Percentiles rank a stretch among this genome's conserved stretches.
phyloP scores from a whole-genome alignment of 1,139 yeast species.

The Keqinozyma sinolaborantium region DNA sequence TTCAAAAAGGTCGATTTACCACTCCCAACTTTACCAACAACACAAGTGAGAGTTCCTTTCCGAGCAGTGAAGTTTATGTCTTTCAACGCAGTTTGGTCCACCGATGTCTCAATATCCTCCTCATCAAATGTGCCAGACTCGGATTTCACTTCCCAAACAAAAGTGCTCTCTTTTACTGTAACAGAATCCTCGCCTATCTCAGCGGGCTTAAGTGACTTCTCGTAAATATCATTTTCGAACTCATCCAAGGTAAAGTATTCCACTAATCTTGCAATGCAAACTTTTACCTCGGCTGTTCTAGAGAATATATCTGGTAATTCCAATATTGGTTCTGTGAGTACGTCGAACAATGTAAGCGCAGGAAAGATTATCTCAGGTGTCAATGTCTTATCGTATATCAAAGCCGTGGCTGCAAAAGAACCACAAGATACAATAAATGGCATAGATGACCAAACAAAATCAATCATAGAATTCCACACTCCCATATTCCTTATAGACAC shows the following conservation, averaged over 20 bases:
- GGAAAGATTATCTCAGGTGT: slow-evolving; percentile 40
- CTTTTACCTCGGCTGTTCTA: slow-evolving; percentile 25
- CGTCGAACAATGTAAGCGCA: slow-evolving; percentile 32
- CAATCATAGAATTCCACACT: slow-evolving; percentile 24
- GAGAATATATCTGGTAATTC: slow-evolving; percentile 29
- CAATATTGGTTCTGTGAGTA: slow-evolving; percentile 33
- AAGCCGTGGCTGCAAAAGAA: slow-evolving; percentile 24
- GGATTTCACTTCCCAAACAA: too few species aligned
- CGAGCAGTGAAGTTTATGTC: slow-evolving; percentile 51
- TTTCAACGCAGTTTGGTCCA: slow-evolving; percentile 39
- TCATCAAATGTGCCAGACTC: slow-evolving; percentile 3
- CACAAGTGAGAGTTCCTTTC: slow-evolving; percentile 62
- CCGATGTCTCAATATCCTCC: slow-evolving; percentile 1
- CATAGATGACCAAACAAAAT: slow-evolving; percentile 34
- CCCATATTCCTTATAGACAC: slow-evolving; percentile 26
- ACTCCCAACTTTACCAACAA: slow-evolving; percentile 82
- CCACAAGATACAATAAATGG: slow-evolving; percentile 36
- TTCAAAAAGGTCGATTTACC: slow-evolving; percentile 72
- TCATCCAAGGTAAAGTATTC: slow-evolving; percentile 32
- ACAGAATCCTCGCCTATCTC: slow-evolving; percentile 15
- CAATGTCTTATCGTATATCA: slow-evolving; percentile 20
- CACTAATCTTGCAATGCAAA: slow-evolving; percentile 30
- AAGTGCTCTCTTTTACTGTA: slow-evolving; percentile 16
- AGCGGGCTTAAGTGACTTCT: slow-evolving; percentile 9
- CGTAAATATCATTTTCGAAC: slow-evolving; percentile 17